Evolutionary conservation across 768 basidiomycete genomes (phyloP), one percentile per base, ranked within the genome.

Genomic region (Mycena floridula): DNA sequence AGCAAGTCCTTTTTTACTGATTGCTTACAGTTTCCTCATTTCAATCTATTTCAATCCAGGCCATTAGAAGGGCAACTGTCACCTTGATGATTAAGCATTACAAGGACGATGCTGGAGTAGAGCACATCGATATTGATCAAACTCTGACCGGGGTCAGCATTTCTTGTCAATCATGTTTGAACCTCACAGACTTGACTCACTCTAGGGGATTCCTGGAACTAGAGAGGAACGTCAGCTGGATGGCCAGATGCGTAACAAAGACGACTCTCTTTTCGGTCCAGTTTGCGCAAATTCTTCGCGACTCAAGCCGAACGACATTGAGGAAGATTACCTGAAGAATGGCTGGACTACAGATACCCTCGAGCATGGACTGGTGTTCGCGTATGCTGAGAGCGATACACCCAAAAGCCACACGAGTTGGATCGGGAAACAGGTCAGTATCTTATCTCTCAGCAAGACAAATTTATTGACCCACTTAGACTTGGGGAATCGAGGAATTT

Each of bases 91-190:
- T 87, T 54, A 83, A 77, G 46, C 86, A 89, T 55, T 77, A 72
- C 65, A 81, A 72, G 50, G 76, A 82, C 38, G 78, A 73, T 12
- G 63, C 59, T 2, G 75, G 71, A 26, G 53, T 77, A 23, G 87
- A 89, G 60, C 76, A 72, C 56, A 76, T 89, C 49, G 77, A 82
- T 44, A 73, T 86, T 43, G 74, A 79, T 35, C 83, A 86, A 26
- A 45, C 47, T 6, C 15, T 48, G 3, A 43, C 47, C 9, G 42
- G 42, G 30, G 54, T 50, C 37, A 11, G 25, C 15, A 13, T 30
- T 12, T 39, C 25, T n/a, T n/a, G 12, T 7, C 21, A 25, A 30
- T 32, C 30, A 21, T 21, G 38, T 13, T 12, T 22, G 5, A 25
- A 16, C 11, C 13, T 25, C 25, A 51, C 69, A 27, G 56, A 62